Evolutionary conservation across 73 alveolate genomes (phyloP).

Genomic region (Stentor roeselii): DNA sequence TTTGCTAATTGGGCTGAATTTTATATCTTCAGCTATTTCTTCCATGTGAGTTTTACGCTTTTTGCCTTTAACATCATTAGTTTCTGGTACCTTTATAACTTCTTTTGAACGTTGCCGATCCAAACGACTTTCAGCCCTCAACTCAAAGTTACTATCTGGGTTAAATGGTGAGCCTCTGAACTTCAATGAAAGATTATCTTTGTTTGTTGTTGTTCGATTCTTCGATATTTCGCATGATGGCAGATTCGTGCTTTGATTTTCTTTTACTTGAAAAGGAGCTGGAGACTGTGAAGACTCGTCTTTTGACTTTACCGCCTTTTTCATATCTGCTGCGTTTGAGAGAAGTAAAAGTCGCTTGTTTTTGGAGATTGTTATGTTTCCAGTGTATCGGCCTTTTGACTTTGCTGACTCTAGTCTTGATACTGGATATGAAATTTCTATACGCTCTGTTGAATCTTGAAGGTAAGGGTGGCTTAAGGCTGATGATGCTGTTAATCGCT

Average conservation of each 20-base stretch:
- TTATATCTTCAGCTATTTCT: slow-evolving; percentile 18
- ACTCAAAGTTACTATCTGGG: not conserved
- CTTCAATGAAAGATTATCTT: slow-evolving; percentile 36
- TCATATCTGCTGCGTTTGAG: not conserved
- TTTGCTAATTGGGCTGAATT: slow-evolving; percentile 4
- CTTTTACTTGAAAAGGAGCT: not conserved
- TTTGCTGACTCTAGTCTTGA: not conserved
- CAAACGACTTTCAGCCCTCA: not conserved
- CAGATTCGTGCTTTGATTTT: not conserved
- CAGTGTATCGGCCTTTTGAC: not conserved
- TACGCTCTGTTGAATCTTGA: slow-evolving; percentile 41
- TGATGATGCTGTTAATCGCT: slow-evolving; percentile 78
- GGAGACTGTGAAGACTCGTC: not conserved
- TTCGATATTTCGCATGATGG: not conserved
- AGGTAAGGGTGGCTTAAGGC: slow-evolving; percentile 88
- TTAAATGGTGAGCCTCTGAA: slow-evolving; percentile 9
- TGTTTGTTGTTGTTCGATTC: not conserved
- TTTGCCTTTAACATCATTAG: not conserved
- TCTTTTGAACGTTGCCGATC: slow-evolving; percentile 1
- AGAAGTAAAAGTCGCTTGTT: not conserved
- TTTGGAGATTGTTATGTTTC: not conserved
- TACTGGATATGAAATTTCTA: not conserved
- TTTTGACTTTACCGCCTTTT: not conserved
- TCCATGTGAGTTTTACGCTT: not conserved
- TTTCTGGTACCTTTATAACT: not conserved